Evolutionary conservation across 2,329 filamentous ascomycete species (phyloP).

Genomic region (Cladosporium sp.): DNA sequence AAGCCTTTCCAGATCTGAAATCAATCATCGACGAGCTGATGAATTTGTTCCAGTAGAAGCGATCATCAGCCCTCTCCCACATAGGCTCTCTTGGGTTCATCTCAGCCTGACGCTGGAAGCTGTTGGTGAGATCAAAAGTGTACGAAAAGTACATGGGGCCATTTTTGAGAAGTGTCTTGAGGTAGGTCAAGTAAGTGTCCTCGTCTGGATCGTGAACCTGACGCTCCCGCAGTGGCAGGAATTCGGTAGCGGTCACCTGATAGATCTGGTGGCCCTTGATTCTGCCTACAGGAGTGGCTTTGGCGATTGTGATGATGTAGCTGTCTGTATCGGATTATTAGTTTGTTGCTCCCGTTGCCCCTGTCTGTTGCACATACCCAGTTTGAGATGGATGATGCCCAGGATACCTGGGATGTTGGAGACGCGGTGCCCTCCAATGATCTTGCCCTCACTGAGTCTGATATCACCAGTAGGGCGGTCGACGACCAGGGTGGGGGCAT

Average conservation of each 20-base stretch:
- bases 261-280: conserved; percentile 96
- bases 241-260: conserved; percentile 85
- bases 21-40: conserved; percentile 88
- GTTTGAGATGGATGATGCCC: conserved; percentile 86
- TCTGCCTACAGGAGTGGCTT: conserved; percentile 83
- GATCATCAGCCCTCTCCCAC: conserved; percentile 91
- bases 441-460: conserved; percentile 73
- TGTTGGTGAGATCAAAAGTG: conserved; percentile 93
- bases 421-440: conserved; percentile 74
- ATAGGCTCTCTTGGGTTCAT: conserved; percentile 67
- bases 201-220: conserved; percentile 90
- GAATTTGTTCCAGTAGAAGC: conserved; percentile 98
- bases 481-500: conserved; percentile 80
- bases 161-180: conserved; percentile 76
- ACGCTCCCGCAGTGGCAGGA: conserved; percentile 88
- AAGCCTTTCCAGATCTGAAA: conserved; percentile 63
- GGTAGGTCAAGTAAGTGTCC: conserved; percentile 79
- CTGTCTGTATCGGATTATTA: conserved; percentile 62
- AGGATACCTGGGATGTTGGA: conserved; percentile 94
- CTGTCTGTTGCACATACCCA: conserved; percentile 56
- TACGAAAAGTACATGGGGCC: conserved; percentile 98
- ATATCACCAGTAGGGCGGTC: conserved; percentile 91
- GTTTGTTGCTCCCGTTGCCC: conserved; percentile 12
- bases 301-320: conserved; percentile 95
- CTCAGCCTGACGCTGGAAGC: conserved; percentile 88